Evolutionary conservation across 257 asterid genomes (phyloP).

Genomic region (Jacaranda mimosifolia): DNA sequence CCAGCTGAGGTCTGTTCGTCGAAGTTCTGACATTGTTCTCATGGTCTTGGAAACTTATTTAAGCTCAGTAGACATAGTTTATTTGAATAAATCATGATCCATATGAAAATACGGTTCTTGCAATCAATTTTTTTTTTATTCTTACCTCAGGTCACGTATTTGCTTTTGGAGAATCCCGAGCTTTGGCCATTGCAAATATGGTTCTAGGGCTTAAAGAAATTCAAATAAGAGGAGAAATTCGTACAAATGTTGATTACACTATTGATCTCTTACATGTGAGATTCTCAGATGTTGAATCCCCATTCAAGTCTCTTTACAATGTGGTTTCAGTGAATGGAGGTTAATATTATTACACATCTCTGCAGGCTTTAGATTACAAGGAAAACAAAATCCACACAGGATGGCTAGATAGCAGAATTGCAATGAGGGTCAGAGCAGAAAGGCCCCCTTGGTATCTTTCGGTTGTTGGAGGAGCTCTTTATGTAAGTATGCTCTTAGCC

Average conservation of each 20-base stretch:
- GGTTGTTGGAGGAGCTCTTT: slow-evolving; percentile 98
- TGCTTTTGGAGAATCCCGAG: slow-evolving; percentile 99
- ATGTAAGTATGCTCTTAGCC: slow-evolving; percentile 61
- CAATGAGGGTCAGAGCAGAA: slow-evolving; percentile 99
- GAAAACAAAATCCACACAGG: slow-evolving; percentile 99
- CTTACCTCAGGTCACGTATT: slow-evolving; percentile 86
- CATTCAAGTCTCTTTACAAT: slow-evolving; percentile 19
- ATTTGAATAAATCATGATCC: slow-evolving; percentile 6
- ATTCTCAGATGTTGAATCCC: slow-evolving; percentile 32
- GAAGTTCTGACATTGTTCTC: slow-evolving; percentile 13
- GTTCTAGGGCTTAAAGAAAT: slow-evolving; percentile 99
- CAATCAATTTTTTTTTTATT: slow-evolving; percentile 22
- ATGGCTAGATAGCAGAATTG: slow-evolving; percentile 99
- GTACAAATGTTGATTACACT: slow-evolving; percentile 96
- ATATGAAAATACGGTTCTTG: slow-evolving; percentile 16
- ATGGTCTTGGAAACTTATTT: background rate
- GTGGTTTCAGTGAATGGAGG: slow-evolving; percentile 16
- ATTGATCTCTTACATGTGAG: slow-evolving; percentile 97
- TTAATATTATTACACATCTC: slow-evolving; percentile 31
- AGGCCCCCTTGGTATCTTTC: slow-evolving; percentile 99
- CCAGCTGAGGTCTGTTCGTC: slow-evolving; percentile 17
- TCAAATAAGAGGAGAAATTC: slow-evolving; percentile 99
- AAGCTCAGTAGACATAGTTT: slow-evolving; percentile 19
- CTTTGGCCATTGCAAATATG: slow-evolving; percentile 98
- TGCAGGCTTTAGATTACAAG: slow-evolving; percentile 91